These are phyloP conservation scores for Luzula sylvatica DNA, from an alignment of 176 grass and related monocot genomes.

Conservation along the genomic window DNA sequence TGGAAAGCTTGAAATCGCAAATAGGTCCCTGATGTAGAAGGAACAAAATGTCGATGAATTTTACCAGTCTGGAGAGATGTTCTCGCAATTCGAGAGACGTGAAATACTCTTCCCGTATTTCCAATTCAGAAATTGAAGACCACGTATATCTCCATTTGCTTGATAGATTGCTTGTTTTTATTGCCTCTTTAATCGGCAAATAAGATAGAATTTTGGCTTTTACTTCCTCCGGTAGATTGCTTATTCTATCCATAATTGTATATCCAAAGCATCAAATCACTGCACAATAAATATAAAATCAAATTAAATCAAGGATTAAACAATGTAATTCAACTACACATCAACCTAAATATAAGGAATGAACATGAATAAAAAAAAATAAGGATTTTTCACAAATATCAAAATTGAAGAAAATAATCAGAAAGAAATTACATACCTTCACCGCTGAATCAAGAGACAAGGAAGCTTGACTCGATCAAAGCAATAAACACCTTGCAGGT, in stretches of 20 bases:
- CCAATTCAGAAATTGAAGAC: conserved; percentile 1
- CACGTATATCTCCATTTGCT: conserved; percentile 7
- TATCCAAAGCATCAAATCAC: too few relatives aligned
- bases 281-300: too few relatives aligned
- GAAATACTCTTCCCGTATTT: conserved; percentile 1
- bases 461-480: too few relatives aligned
- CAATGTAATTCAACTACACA: too few relatives aligned
- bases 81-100: background rate
- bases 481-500: too few relatives aligned
- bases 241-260: background rate
- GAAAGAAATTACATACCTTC: too few relatives aligned
- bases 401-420: too few relatives aligned
- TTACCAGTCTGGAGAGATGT: background rate
- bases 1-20: conserved; percentile 9
- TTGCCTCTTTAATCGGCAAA: conserved; percentile 4
- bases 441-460: too few relatives aligned
- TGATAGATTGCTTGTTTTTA: background rate
- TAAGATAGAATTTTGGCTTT: conserved; percentile 6
- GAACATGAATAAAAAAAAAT: too few relatives aligned
- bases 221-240: background rate
- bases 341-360: too few relatives aligned
- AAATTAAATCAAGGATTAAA: too few relatives aligned
- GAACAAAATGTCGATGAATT: conserved; percentile 15
- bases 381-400: too few relatives aligned
- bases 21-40: conserved; percentile 12